These are phyloP conservation scores for Triticum dicoccoides DNA, from an alignment of 176 grass and related monocot species.

Conservation along the genomic window DNA sequence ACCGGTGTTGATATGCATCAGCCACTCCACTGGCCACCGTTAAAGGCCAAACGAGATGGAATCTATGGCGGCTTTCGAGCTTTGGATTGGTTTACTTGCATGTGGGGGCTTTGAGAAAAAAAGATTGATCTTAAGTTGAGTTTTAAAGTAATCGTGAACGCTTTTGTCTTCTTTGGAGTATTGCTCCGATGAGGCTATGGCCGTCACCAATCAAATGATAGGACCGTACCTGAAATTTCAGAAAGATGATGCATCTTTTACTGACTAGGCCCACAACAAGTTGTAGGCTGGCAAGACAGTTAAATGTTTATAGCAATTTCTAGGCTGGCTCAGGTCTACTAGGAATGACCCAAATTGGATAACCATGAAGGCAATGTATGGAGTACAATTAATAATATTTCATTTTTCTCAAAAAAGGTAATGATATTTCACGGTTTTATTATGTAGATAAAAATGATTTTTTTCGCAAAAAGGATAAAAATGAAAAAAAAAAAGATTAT, in stretches of 20 bases:
- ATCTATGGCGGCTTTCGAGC: slow-evolving; percentile 41
- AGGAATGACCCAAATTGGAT: neutral
- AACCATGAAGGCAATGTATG: neutral
- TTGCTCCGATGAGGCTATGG: slow-evolving; percentile 37
- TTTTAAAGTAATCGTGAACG: slow-evolving; percentile 23
- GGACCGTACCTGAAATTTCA: slow-evolving; percentile 30
- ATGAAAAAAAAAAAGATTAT: too few relatives aligned
- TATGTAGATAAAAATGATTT: neutral
- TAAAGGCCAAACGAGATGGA: slow-evolving; percentile 54
- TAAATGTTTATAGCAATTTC: neutral
- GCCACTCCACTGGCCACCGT: slow-evolving; percentile 7
- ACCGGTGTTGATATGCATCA: slow-evolving; percentile 16
- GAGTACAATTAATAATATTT: neutral
- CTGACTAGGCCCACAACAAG: neutral
- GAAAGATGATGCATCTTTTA: slow-evolving; percentile 31
- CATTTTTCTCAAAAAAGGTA: too few relatives aligned
- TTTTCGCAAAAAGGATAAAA: neutral
- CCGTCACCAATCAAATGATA: slow-evolving; percentile 35
- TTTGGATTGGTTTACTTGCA: slow-evolving; percentile 30
- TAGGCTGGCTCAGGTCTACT: neutral
- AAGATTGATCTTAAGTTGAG: neutral
- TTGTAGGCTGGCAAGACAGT: too few relatives aligned
- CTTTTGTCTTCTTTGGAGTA: slow-evolving; percentile 42
- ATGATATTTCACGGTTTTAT: neutral
- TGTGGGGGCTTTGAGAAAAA: slow-evolving; percentile 7